These are phyloP conservation scores for Agaricus blazei DNA, from an alignment of 768 basidiomycete genomes.

Conservation along the genomic window DNA sequence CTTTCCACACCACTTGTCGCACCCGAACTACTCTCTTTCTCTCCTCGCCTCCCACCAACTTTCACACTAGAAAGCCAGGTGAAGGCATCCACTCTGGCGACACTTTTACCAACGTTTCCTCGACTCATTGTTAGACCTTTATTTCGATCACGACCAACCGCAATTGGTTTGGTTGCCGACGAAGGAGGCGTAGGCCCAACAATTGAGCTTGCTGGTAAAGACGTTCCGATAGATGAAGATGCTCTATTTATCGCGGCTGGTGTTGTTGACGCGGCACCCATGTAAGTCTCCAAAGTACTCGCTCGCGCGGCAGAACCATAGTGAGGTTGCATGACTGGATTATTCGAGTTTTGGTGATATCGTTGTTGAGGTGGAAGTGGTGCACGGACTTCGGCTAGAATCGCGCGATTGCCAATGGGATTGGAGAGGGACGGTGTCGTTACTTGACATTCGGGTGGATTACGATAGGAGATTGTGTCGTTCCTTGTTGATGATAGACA, in stretches of 20 bases:
- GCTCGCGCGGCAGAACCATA: constrained; percentile 17
- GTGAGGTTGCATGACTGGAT: constrained; percentile 26
- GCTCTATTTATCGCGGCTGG: too few species aligned
- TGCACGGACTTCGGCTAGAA: constrained; percentile 68
- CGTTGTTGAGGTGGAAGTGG: constrained; percentile 27
- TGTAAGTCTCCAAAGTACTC: constrained; percentile 4
- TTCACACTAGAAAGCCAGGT: constrained; percentile 74
- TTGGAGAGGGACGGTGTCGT: constrained; percentile 52
- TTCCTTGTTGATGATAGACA: constrained; percentile 19
- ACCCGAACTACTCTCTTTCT: constrained; percentile 44
- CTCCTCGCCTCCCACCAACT: constrained; percentile 44
- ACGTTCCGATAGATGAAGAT: background rate
- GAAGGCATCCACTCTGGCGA: constrained; percentile 55
- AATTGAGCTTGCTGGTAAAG: background rate
- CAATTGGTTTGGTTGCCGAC: constrained; percentile 3
- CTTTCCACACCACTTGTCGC: constrained; percentile 40
- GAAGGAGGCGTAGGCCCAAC: background rate
- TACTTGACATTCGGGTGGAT: constrained; percentile 37
- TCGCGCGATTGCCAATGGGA: constrained; percentile 60
- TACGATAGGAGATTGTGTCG: constrained; percentile 47
- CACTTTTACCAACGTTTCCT: constrained; percentile 42
- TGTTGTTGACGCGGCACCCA: background rate
- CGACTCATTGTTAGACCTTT: constrained; percentile 40
- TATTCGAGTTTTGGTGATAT: constrained; percentile 5
- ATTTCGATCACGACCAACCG: constrained; percentile 15